Evolutionary conservation across 805 yeast species (phyloP).

Genomic region (Candida cerambycidarum): DNA sequence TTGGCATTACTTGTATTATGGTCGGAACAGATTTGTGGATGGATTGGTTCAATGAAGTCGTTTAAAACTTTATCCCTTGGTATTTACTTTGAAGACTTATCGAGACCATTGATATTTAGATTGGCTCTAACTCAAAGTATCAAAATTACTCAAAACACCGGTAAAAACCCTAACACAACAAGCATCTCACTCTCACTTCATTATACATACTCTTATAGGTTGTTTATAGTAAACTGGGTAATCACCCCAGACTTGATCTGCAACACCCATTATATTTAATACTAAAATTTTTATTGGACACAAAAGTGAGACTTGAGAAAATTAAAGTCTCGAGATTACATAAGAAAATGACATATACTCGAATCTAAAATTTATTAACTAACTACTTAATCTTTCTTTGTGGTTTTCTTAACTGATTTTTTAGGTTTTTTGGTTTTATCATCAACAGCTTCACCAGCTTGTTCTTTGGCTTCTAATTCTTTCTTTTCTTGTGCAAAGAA

Average conservation of each 20-base stretch:
- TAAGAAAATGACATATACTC: background rate
- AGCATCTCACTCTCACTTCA: background rate
- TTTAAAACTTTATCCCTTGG: no score
- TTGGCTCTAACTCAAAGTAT: no score
- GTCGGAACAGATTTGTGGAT: no score
- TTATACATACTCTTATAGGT: conserved; percentile 58
- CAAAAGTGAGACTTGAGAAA: conserved; percentile 3
- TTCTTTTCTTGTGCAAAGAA: conserved; percentile 26
- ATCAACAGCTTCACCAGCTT: conserved; percentile 6
- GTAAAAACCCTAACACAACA: no score
- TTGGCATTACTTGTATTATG: no score
- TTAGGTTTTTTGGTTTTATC: conserved; percentile 15
- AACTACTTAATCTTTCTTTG: conserved; percentile 8
- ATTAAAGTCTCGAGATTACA: background rate
- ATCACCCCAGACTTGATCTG: conserved; percentile 47
- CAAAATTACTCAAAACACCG: no score
- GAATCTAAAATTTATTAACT: background rate
- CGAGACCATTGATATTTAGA: no score
- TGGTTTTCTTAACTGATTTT: conserved; percentile 7
- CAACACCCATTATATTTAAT: conserved; percentile 18
- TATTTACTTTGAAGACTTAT: no score
- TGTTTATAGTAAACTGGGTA: conserved; percentile 60
- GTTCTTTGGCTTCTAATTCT: conserved; percentile 12
- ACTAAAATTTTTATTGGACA: conserved; percentile 15
- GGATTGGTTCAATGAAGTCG: no score